Base-by-base conservation (phyloP, 768 basidiomycete species). In the Trametes villosa region DNA sequence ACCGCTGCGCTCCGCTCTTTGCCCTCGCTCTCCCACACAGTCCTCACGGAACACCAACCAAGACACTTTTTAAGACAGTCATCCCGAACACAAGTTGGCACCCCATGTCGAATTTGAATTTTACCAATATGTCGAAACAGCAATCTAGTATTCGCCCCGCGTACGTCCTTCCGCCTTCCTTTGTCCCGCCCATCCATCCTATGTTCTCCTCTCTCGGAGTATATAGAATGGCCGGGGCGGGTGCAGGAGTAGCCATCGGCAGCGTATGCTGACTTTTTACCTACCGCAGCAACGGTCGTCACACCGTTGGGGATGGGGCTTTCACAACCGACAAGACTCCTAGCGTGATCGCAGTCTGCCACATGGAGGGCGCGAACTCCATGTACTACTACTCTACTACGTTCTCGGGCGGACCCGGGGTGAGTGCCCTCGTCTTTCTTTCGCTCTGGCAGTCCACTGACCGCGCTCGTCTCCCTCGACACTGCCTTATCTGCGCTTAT, bases 251-350 rank as follows among this genome's bases (percentile, higher is more conserved):
- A 34, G 15, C 9, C 33, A 22, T 40, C 48, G 40, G 22, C 11
- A 0, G 20, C 24, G 17, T 20, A 17, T 41, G 36, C 47, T 29
- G 12, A 57, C 58, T 24, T 12, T 30, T 50, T 12, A 52, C 40
- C 34, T 24, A 51, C 78, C 67, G 38, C 74, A 94, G 92, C 92
- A 94, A 94, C 92, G 92, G 91, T 78, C 86, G 91, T 91, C 88
- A 86, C 80, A 83, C 88, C 92, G 92, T 94, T 94, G 92, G 92
- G 79, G 92, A 94, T 93, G 92, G 92, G 92, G 92, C 92, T 86
- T 81, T 80, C 76, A 78, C 80, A 79, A 82, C 82, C 78, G 83
- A 85, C 85, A 87, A 72, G 76, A 82, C 85, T 78, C 84, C 89
- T 67, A 90, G 81, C 76, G 88, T 93, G 72, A 84, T 93, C 77